Base-by-base conservation (phyloP, 345 rosid species). In the Populus euphratica region DNA sequence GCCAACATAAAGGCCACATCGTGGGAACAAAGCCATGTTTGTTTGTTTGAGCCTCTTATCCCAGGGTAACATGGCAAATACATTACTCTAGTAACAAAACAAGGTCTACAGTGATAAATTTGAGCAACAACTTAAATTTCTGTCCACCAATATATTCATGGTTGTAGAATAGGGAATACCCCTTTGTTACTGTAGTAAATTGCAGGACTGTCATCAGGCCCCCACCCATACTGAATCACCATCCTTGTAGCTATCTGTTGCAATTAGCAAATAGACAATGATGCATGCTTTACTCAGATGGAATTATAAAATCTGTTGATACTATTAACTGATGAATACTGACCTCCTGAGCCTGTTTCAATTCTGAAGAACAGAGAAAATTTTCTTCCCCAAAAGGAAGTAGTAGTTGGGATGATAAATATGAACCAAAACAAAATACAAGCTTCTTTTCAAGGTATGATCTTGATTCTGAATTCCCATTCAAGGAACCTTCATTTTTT, bases 171-270 rank as follows among this genome's bases (percentile, higher is more conserved):
- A 78, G 76, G 36, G 44, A 74, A 78, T 94, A 91, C 98, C 92
- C 94, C 94, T 39, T 87, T 88, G 81, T 78, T 87, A 44, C 88
- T 88, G 69, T 89, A 89, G 90, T 91, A 92, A 49, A 92, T 86
- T 41, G 95, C 97, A 62, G 97, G 93, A 85, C 91, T 90, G 82
- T 91, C 97, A 83, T 94, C 97, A 33, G 98, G 97, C 35, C 97
- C 98, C 98, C 98, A 93, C 16, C 97, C 98, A 79, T 91, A 94
- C 75, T 93, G 97, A 86, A 93, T 91, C 83, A 94, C 97, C 98
- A 94, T 94, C 72, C 97, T 78, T 74, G 98, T 93, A 35, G 97
- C 98, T 80, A 93, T 91, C 97, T 93, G 90, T 84, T 70, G 79
- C 74, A 81, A 83, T 12, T 81, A 69, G 69, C 73, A 81, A 33